A percentile compares a stretch with the other conserved stretches of the same genome.
Evolutionary conservation across 148 eudicot genomes (phyloP).

Genomic region (Vaccinium myrtillus): DNA sequence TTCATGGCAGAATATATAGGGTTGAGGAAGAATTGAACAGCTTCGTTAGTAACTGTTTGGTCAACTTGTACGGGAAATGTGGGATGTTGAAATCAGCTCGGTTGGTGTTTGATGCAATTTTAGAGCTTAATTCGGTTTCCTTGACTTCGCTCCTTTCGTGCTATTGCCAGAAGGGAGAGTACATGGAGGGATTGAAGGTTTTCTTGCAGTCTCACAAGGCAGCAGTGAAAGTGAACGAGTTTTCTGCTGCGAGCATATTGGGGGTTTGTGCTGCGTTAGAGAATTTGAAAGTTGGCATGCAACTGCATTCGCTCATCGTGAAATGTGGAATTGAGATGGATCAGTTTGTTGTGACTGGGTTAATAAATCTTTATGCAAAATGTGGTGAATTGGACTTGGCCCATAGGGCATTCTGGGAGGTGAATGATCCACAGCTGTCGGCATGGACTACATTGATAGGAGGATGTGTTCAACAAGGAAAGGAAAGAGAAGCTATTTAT

Average conservation of each 20-base stretch:
- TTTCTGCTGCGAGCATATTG: constrained; percentile 26
- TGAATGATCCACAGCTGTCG: constrained; percentile 24
- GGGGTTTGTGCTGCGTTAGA: constrained; percentile 36
- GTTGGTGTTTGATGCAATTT: constrained; percentile 30
- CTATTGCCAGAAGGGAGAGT: constrained; percentile 33
- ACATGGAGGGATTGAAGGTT: constrained; percentile 32
- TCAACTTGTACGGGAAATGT: constrained; percentile 48
- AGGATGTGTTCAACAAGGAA: constrained; percentile 36
- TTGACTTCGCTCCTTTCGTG: constrained; percentile 36
- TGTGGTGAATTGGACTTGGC: constrained; percentile 33
- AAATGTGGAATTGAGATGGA: constrained; percentile 36
- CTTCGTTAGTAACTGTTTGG: constrained; percentile 36
- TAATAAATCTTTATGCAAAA: constrained; percentile 40
- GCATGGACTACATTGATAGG: constrained; percentile 51
- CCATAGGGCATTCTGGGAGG: constrained; percentile 30
- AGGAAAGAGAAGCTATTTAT: constrained; percentile 31
- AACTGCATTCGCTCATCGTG: constrained; percentile 34
- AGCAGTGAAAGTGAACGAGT: constrained; percentile 38
- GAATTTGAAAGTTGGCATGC: constrained; percentile 33
- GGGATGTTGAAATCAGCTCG: constrained; percentile 33
- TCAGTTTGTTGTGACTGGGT: constrained; percentile 36
- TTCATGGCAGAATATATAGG: constrained; percentile 40
- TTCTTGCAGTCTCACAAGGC: constrained; percentile 29
- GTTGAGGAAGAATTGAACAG: constrained; percentile 25
- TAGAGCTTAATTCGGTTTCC: constrained; percentile 33